A percentile compares a stretch with the other conserved stretches of the same genome.
Evolutionary conservation across 2,329 filamentous ascomycete species (phyloP).

Genomic region (Cryphonectria carpinicola): DNA sequence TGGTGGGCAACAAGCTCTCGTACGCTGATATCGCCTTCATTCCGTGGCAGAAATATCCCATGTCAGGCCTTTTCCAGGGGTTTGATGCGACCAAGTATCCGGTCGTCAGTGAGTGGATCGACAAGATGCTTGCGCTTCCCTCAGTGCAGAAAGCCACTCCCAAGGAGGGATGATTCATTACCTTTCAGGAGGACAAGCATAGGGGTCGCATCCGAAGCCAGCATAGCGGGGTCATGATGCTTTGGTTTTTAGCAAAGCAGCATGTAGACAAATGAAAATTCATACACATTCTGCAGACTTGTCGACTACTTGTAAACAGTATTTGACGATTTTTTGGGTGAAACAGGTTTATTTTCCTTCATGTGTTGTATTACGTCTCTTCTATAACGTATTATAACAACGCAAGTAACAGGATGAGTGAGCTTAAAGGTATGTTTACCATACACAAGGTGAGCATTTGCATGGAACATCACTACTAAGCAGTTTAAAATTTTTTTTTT

Average conservation of each 20-base stretch:
- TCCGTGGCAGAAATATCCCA: conserved; percentile 12
- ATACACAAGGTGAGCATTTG: too few relatives aligned
- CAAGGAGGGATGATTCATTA: not conserved
- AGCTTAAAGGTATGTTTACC: not conserved
- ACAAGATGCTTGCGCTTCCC: not conserved
- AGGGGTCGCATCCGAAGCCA: not conserved
- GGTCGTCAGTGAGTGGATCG: not conserved
- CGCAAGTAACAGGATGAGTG: not conserved
- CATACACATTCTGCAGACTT: not conserved
- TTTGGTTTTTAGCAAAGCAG: not conserved
- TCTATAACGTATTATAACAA: too few relatives aligned
- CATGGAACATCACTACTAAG: too few relatives aligned
- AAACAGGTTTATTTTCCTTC: too few relatives aligned
- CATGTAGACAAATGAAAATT: not conserved
- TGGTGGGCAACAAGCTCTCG: conserved; percentile 23
- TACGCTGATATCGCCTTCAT: conserved; percentile 21
- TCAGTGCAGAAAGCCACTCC: not conserved
- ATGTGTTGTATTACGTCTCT: too few relatives aligned
- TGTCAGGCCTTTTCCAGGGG: rapidly evolving
- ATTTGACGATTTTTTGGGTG: not conserved
- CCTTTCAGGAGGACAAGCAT: not conserved
- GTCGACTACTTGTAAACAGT: not conserved
- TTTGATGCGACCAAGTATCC: not conserved
- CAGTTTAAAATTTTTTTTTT: too few relatives aligned
- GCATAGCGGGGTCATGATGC: not conserved